Base-by-base conservation (phyloP, 768 basidiomycete species). In the Mycena crocata region DNA sequence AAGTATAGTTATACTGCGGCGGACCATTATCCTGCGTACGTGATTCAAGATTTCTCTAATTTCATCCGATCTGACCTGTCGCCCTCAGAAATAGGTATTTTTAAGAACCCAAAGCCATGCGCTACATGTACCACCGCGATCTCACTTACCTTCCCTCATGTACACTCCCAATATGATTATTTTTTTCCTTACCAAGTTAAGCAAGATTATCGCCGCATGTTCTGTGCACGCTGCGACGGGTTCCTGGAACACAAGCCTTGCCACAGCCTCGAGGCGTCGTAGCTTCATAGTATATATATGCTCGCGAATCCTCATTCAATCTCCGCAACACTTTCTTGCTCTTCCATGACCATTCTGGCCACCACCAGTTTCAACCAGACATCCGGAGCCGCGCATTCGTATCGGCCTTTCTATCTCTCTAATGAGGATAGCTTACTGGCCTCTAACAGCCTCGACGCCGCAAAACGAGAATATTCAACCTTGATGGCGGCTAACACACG, bases 331-430 rank as follows among this genome's bases (percentile, higher is more conserved):
- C 24, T 9, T 37, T 23, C 34, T 24, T 37, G 21, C 23, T 32
- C 37, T 45, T 17, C 32, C 50, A 34, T 51, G 32, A 35, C 21
- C 2, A 19, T 31, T 5, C 32, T 51, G 12, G 2, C 50, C 48
- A 30, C 30, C 31, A 7, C 6, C 21, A 2, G n/a, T 15, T 21
- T 12, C 50, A 32, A n/a, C 31, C 21, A 2, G 12, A 51, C 32
- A 21, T 35, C 50, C 10, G 50, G 8, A 13, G 50, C 26, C 2
- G 54, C 39, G 17, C 37, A 30, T 55, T 31, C 63, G 40, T 64
- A 64, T 58, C 63, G 24, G 8, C 55, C 55, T 35, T 64, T 64
- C 37, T 64, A 64, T 52, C 42, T 64, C 3, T 21, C 63, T 17
- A 21, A 14, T 5, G 56, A 58, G 40, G 49, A 50, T 32, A 51